Conservation (phyloP, 2,329 filamentous ascomycete species). For the Penicillium sp. region DNA sequence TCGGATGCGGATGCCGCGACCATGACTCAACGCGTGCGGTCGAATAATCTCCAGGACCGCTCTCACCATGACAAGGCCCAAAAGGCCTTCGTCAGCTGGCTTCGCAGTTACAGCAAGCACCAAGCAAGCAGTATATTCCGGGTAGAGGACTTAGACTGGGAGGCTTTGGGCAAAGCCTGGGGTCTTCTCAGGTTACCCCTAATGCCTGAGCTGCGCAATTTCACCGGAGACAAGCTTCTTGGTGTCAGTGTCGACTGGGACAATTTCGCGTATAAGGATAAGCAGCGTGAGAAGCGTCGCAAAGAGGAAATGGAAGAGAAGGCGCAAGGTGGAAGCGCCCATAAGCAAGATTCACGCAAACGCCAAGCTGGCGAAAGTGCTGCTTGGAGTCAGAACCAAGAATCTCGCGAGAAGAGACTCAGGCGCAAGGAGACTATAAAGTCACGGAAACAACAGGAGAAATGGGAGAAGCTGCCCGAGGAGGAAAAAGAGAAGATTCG, state of each 20-base stretch:
- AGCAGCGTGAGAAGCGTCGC: constrained; percentile 65
- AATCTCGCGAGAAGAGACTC: constrained; percentile 62
- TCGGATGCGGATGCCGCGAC: constrained; percentile 60
- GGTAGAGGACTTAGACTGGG: constrained; percentile 78
- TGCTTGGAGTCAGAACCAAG: constrained; percentile 71
- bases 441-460: constrained; percentile 63
- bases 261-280: constrained; percentile 68
- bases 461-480: constrained; percentile 65
- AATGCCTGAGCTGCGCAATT: constrained; percentile 85
- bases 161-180: constrained; percentile 76
- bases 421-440: constrained; percentile 64
- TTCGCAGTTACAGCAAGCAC: constrained; percentile 87
- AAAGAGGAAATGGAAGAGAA: constrained; percentile 53
- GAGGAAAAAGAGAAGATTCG: constrained; percentile 63
- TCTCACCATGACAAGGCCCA: constrained; percentile 83
- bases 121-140: constrained; percentile 89
- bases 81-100: constrained; percentile 88
- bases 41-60: constrained; percentile 56
- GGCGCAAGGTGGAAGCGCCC: constrained; percentile 38
- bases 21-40: constrained; percentile 61
- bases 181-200: constrained; percentile 81
- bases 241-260: constrained; percentile 62
- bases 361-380: constrained; percentile 59
- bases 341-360: constrained; percentile 47
- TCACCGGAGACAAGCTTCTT: constrained; percentile 64